A percentile compares a stretch with the other conserved stretches of the same genome.
phyloP scores from a whole-genome alignment of 2,329 filamentous ascomycete genomes.

The Ilyonectria mors-panacis region DNA sequence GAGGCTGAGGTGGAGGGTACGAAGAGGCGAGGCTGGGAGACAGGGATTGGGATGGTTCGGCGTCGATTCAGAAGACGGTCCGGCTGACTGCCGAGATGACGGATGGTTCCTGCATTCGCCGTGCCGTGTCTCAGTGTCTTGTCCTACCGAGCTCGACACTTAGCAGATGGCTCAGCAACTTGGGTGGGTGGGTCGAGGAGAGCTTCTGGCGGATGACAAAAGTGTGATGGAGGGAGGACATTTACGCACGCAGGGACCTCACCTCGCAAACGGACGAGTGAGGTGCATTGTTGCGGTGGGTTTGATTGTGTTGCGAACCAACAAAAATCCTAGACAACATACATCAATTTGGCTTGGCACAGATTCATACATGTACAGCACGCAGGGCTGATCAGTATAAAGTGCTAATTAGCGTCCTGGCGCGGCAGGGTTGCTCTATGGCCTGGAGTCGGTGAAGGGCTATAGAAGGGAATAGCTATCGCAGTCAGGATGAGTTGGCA shows the following conservation, averaged over 20 bases:
- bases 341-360: constrained; percentile 6
- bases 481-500: background rate
- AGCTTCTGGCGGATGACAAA: constrained; percentile 1
- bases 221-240: background rate
- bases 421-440: constrained; percentile 14
- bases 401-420: constrained; percentile 9
- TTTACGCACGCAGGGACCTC: constrained; percentile 12
- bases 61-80: background rate
- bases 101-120: constrained; percentile 25
- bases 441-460: constrained; percentile 1
- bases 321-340: background rate
- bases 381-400: constrained; percentile 5
- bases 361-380: background rate
- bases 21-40: background rate
- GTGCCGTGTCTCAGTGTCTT: background rate
- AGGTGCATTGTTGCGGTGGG: constrained; percentile 18
- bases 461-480: background rate
- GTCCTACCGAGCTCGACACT: constrained; percentile 2
- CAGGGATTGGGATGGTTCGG: background rate
- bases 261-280: constrained; percentile 6
- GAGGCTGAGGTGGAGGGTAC: background rate
- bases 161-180: background rate
- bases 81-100: background rate
- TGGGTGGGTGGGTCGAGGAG: constrained; percentile 15
- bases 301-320: constrained; percentile 3